These are phyloP conservation scores for Geum urbanum DNA, from an alignment of 306 rosid species.

Conservation along the genomic window DNA sequence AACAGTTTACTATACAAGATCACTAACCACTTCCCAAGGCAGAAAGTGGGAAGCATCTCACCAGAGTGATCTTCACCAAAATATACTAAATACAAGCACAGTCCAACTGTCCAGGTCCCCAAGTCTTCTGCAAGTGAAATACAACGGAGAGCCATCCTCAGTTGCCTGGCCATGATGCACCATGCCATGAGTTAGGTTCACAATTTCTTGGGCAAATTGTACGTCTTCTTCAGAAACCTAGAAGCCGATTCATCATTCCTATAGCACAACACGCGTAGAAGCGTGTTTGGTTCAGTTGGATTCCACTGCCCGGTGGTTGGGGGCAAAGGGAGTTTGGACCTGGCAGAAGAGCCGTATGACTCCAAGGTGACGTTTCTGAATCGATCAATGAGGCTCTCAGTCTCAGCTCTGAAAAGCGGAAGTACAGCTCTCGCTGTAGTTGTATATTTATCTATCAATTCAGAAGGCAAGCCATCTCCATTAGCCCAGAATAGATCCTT, in stretches of 20 bases:
- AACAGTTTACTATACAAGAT: constrained; percentile 18
- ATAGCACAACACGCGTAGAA: constrained; percentile 81
- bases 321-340: constrained; percentile 89
- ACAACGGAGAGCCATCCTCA: constrained; percentile 13
- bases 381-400: constrained; percentile 71
- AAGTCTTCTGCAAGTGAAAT: constrained; percentile 22
- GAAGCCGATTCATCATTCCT: constrained; percentile 83
- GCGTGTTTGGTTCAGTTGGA: constrained; percentile 86
- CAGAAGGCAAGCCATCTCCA: constrained; percentile 93
- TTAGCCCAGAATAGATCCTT: constrained; percentile 88
- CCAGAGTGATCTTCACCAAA: constrained; percentile 29
- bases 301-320: constrained; percentile 95
- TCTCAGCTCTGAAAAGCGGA: constrained; percentile 77
- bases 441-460: constrained; percentile 74
- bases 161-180: constrained; percentile 20
- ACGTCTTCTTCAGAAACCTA: constrained; percentile 79
- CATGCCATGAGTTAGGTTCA: constrained; percentile 27
- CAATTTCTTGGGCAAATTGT: constrained; percentile 88
- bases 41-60: constrained; percentile 22
- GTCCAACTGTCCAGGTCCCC: constrained; percentile 24
- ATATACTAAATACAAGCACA: constrained; percentile 46
- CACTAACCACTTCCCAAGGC: constrained; percentile 17
- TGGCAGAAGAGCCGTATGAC: constrained; percentile 70
- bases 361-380: constrained; percentile 69
- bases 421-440: constrained; percentile 62